Conservation (phyloP, 148 eudicot genomes). For the Beta vulgaris region DNA sequence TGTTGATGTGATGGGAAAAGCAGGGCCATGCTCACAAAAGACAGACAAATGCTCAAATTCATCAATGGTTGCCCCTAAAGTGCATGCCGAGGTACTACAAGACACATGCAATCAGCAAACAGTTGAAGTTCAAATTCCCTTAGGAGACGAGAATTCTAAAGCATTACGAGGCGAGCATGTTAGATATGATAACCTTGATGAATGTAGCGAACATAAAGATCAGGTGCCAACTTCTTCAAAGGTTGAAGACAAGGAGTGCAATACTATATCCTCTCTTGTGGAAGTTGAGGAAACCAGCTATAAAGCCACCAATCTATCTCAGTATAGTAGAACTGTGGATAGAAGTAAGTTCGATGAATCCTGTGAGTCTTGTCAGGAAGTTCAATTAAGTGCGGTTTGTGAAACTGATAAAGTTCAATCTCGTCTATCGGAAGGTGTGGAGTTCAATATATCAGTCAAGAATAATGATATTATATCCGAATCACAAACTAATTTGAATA, state of each 20-base stretch:
- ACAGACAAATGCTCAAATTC: constrained; percentile 30
- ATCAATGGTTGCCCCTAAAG: constrained; percentile 16
- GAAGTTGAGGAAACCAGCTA: constrained; percentile 22
- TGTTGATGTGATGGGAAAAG: constrained; percentile 12
- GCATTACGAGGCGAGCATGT: constrained; percentile 9
- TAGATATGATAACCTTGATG: background rate
- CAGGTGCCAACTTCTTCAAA: constrained; percentile 6
- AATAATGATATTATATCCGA: constrained; percentile 10
- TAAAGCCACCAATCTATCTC: constrained; percentile 10
- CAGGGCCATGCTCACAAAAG: constrained; percentile 24
- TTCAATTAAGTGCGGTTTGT: constrained; percentile 9
- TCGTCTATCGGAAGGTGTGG: constrained; percentile 18
- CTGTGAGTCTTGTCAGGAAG: constrained; percentile 15
- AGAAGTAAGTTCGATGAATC: constrained; percentile 12
- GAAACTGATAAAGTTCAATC: constrained; percentile 16
- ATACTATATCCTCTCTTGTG: constrained; percentile 15
- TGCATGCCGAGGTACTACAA: constrained; percentile 8
- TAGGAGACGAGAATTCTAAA: constrained; percentile 16
- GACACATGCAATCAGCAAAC: constrained; percentile 21
- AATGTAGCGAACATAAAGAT: background rate
- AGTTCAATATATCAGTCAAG: constrained; percentile 19
- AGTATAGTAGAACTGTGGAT: constrained; percentile 14
- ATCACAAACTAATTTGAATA: constrained; percentile 11
- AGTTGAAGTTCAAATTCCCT: constrained; percentile 18
- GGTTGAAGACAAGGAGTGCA: constrained; percentile 17